These are phyloP conservation scores for Calonectria naviculata DNA, from an alignment of 2,329 filamentous ascomycete species.

Conservation along the genomic window DNA sequence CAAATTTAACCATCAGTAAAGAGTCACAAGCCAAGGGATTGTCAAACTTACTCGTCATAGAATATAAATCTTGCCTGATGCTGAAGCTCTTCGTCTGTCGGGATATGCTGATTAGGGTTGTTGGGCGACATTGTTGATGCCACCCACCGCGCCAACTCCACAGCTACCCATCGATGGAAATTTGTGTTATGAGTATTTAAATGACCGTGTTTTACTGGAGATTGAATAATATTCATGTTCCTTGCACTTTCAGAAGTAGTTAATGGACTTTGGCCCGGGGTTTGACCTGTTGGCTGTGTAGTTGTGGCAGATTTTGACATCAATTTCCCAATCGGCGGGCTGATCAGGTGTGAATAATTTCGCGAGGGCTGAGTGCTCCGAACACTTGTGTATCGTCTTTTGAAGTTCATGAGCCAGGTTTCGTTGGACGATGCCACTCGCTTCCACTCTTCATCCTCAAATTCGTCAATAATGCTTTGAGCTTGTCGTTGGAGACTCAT, in stretches of 20 bases:
- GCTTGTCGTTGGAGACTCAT: background rate
- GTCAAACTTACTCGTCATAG: constrained; percentile 4
- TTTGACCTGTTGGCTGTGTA: background rate
- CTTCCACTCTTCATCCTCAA: constrained; percentile 10
- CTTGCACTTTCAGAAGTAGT: background rate
- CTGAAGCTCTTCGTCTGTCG: constrained; percentile 25
- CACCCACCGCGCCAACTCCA: constrained; percentile 24
- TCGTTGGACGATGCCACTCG: constrained; percentile 3
- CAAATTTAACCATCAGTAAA: background rate
- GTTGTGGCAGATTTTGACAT: background rate
- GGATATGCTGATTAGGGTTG: constrained; percentile 26
- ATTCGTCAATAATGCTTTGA: background rate
- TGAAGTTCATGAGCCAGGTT: constrained; percentile 7
- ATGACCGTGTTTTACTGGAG: background rate
- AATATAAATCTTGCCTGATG: constrained; percentile 24
- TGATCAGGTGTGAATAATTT: background rate
- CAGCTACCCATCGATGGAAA: constrained; percentile 18
- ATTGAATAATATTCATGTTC: background rate
- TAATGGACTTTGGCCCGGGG: background rate
- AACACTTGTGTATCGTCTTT: background rate
- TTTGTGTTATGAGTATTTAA: background rate
- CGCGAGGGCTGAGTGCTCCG: background rate
- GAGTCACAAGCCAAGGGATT: too few species aligned
- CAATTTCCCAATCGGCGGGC: background rate
- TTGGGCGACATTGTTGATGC: constrained; percentile 26